Conservation (phyloP, 441 rosid species). For the California macrophylla region DNA sequence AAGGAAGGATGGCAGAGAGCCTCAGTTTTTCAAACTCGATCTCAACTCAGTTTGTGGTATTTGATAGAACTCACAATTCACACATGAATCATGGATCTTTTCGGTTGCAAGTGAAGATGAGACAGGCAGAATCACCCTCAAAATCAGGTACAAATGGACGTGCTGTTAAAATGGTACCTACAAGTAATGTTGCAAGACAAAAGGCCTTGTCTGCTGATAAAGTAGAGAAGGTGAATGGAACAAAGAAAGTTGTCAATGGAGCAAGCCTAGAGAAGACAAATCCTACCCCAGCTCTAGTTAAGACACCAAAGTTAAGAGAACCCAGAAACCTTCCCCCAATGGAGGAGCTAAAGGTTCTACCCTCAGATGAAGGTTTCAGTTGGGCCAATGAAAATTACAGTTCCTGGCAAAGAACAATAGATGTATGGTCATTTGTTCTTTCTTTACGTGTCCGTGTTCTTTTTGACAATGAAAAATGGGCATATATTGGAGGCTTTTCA, state of each 20-base stretch:
- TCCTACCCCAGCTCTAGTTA: constrained; percentile 34
- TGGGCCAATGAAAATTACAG: constrained; percentile 91
- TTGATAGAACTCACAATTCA: constrained; percentile 26
- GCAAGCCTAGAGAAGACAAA: constrained; percentile 40
- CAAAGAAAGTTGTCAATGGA: constrained; percentile 45
- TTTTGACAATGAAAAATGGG: constrained; percentile 83
- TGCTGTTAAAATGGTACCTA: constrained; percentile 68
- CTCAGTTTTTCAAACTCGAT: constrained; percentile 48
- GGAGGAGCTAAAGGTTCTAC: constrained; percentile 61
- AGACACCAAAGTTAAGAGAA: constrained; percentile 28
- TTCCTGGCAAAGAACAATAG: constrained; percentile 56
- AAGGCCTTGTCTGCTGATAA: constrained; percentile 27
- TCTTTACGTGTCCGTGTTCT: constrained; percentile 61
- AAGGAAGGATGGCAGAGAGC: constrained; percentile 34
- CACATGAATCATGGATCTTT: constrained; percentile 20
- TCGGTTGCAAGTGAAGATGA: constrained; percentile 46
- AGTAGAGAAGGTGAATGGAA: constrained; percentile 48
- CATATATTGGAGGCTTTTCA: constrained; percentile 56
- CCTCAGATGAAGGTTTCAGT: constrained; percentile 84
- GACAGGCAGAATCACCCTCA: constrained; percentile 44
- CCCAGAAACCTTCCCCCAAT: constrained; percentile 45
- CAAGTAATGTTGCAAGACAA: constrained; percentile 54
- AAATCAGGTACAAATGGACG: constrained; percentile 49
- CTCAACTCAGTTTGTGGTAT: constrained; percentile 23
- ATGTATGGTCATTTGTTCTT: constrained; percentile 78